These are phyloP conservation scores for Paraconiothyrium brasiliense DNA, from an alignment of 2,329 filamentous ascomycete species.

Conservation along the genomic window DNA sequence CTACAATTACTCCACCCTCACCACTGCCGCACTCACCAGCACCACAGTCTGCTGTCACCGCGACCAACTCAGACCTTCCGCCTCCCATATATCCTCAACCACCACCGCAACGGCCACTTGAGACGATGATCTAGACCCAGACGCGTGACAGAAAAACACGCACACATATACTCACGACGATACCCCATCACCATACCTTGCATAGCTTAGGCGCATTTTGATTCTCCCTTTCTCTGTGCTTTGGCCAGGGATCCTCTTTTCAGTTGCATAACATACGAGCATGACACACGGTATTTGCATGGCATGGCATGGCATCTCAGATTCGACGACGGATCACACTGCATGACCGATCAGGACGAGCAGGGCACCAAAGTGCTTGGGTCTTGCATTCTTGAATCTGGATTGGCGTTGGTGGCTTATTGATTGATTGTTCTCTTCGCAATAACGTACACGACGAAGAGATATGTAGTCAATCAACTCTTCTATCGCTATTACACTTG, in stretches of 20 bases:
- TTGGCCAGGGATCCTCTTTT: conserved; percentile 8
- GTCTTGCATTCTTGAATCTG: conserved; percentile 34
- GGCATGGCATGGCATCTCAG: conserved; percentile 24
- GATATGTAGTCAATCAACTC: conserved; percentile 1
- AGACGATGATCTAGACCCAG: conserved; percentile 2
- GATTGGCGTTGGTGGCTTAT: conserved; percentile 37
- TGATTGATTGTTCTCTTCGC: conserved; percentile 10
- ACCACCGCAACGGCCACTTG: conserved; percentile 14
- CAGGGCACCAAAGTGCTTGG: conserved; percentile 52
- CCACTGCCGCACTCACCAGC: conserved; percentile 3
- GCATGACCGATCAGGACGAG: conserved; percentile 28
- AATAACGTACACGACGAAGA: not conserved
- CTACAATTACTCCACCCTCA: conserved; percentile 6
- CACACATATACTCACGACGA: conserved; percentile 19
- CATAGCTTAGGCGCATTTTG: conserved; percentile 40
- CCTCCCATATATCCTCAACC: not conserved
- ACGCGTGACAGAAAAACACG: conserved; percentile 9
- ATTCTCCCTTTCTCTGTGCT: conserved; percentile 22
- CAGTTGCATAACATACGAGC: conserved; percentile 45
- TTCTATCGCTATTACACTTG: not conserved
- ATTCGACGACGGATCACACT: conserved; percentile 17
- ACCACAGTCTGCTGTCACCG: not conserved
- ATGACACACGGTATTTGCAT: conserved; percentile 36
- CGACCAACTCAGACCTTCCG: not conserved
- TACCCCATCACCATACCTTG: conserved; percentile 29